phyloP scores from a whole-genome alignment of 2,329 filamentous ascomycete species.

The Colletotrichum sp. region DNA sequence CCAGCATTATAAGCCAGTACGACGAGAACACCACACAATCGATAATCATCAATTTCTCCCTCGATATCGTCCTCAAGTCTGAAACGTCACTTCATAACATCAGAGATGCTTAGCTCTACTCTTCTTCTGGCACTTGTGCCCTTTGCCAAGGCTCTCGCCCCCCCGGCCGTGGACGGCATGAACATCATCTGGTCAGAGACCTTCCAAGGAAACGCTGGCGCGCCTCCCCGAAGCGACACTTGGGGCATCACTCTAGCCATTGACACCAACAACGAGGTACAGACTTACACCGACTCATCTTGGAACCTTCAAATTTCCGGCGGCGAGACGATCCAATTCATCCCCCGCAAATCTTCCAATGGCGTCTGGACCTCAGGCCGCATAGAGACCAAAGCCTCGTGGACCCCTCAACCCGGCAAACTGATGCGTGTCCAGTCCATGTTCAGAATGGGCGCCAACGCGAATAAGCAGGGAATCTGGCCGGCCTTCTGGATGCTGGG shows the following conservation, averaged over 20 bases:
- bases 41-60: not conserved
- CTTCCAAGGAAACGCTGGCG: conserved; percentile 46
- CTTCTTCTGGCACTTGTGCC: conserved; percentile 23
- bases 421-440: conserved; percentile 50
- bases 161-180: conserved; percentile 45
- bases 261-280: conserved; percentile 55
- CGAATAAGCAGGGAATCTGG: conserved; percentile 59
- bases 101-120: not conserved
- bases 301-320: conserved; percentile 57
- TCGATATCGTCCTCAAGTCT: not conserved
- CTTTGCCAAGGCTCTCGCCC: conserved; percentile 35
- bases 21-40: not conserved
- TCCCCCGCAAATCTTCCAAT: conserved; percentile 45
- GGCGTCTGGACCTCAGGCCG: conserved; percentile 59
- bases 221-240: conserved; percentile 36
- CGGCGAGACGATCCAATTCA: conserved; percentile 53
- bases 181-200: conserved; percentile 49
- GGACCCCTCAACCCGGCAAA: conserved; percentile 50
- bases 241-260: conserved; percentile 50
- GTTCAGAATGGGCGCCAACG: conserved; percentile 51
- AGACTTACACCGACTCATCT: conserved; percentile 52
- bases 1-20: not conserved
- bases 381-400: conserved; percentile 53
- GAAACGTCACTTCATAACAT: not conserved
- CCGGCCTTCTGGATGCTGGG: conserved; percentile 65